Evolutionary conservation across 768 basidiomycete genomes (phyloP).

Genomic region (Tulasnella sp.): DNA sequence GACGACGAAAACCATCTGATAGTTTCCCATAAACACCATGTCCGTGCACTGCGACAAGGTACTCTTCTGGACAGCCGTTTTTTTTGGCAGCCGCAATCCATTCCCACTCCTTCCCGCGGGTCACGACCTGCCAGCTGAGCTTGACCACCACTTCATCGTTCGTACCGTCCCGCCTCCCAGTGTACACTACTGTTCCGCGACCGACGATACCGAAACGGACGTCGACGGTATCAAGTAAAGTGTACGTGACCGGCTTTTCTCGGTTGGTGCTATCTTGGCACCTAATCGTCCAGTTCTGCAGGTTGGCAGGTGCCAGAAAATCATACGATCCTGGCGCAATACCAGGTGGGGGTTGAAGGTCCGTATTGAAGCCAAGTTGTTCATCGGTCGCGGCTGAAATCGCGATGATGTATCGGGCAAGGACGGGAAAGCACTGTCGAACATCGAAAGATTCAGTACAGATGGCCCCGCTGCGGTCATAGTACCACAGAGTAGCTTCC

Average conservation of each 20-base stretch:
- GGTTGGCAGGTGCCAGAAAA: neutral
- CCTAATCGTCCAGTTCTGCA: neutral
- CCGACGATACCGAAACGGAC: neutral
- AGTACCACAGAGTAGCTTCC: neutral
- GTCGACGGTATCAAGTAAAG: neutral
- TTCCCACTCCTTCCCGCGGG: neutral
- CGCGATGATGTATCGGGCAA: neutral
- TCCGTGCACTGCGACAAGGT: neutral
- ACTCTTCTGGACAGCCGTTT: neutral
- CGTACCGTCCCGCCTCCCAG: neutral
- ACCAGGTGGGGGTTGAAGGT: neutral
- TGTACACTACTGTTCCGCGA: neutral
- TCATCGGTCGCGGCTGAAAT: neutral
- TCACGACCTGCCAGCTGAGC: neutral
- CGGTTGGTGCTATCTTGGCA: neutral
- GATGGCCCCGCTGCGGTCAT: neutral
- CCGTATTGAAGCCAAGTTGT: neutral
- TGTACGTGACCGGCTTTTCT: conserved; percentile 1
- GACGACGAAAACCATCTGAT: conserved; percentile 2
- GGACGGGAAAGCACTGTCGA: neutral
- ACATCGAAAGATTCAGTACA: neutral
- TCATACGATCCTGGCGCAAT: neutral
- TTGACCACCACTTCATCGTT: neutral
- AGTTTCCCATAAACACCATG: neutral
- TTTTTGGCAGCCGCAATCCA: neutral